phyloP scores from a whole-genome alignment of 768 basidiomycete genomes.

The Naganishia antarctica region DNA sequence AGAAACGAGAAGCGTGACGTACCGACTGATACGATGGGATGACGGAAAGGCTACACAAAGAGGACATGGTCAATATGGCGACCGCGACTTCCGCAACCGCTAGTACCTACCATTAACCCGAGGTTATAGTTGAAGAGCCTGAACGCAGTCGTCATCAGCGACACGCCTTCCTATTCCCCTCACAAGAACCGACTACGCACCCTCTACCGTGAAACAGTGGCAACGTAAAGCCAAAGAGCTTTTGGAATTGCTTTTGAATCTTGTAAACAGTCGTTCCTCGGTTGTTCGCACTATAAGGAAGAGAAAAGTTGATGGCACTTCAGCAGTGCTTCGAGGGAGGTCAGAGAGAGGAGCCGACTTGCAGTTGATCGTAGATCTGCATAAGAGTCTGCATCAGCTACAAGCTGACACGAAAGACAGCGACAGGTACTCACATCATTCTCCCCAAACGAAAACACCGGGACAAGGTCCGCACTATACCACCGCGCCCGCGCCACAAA shows the following conservation, averaged over 20 bases:
- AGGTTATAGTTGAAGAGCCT: conserved; percentile 86
- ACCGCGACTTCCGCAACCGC: too few species aligned
- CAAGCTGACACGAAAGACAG: background rate
- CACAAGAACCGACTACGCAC: conserved; percentile 34
- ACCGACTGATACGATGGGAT: conserved; percentile 94
- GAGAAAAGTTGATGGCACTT: background rate
- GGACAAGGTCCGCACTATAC: conserved; percentile 82
- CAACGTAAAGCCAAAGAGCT: conserved; percentile 87
- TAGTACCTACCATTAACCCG: conserved; percentile 63
- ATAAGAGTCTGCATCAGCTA: background rate
- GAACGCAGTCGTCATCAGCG: conserved; percentile 6
- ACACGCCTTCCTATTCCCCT: background rate
- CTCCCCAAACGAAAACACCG: conserved; percentile 97
- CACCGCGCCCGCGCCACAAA: too few species aligned
- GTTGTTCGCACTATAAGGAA: conserved; percentile 59
- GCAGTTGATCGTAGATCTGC: conserved; percentile 94
- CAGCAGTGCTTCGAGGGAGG: background rate
- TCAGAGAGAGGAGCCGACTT: conserved; percentile 19
- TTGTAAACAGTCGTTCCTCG: conserved; percentile 81
- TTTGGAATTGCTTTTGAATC: conserved; percentile 86
- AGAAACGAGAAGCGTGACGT: too few species aligned
- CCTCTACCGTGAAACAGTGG: conserved; percentile 97
- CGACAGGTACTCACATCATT: conserved; percentile 68
- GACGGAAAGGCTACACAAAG: conserved; percentile 70
- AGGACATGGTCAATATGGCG: background rate